A percentile compares a stretch with the other conserved stretches of the same genome.
These are phyloP conservation scores for Fusarium kyushuense DNA, from an alignment of 2,329 filamentous ascomycete species.

Conservation along the genomic window DNA sequence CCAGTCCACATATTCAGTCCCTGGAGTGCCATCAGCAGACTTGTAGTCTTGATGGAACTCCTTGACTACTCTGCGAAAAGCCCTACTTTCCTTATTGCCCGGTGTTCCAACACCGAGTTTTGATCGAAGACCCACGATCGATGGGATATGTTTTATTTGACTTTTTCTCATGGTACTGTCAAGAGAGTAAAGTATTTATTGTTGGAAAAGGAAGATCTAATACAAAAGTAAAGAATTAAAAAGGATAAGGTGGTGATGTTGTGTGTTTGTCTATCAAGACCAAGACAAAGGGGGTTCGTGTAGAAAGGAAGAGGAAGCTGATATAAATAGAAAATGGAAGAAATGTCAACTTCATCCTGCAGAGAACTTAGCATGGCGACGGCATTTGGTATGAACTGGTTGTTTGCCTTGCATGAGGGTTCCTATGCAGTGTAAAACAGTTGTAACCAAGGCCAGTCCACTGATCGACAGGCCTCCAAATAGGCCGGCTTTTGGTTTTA, in stretches of 20 bases:
- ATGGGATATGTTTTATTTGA: neutral
- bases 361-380: neutral
- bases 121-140: neutral
- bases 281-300: neutral
- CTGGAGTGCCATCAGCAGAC: neutral
- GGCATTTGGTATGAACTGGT: neutral
- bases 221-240: neutral
- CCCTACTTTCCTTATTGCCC: neutral
- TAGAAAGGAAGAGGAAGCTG: neutral
- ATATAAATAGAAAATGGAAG: neutral
- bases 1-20: neutral
- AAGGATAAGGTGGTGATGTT: neutral
- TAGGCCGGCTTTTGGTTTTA: neutral
- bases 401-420: neutral
- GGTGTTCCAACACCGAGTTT: neutral
- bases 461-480: neutral
- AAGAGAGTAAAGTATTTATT: too few relatives aligned
- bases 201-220: neutral
- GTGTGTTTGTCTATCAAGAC: neutral
- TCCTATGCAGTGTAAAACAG: neutral
- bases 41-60: neutral
- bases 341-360: neutral
- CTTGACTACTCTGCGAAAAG: neutral
- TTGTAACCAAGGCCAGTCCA: neutral
- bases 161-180: neutral